Percentiles rank a stretch among this genome's conserved stretches.
Evolutionary conservation across 1,284 basidiomycete species (phyloP).

Genomic region (Ganoderma sinense): DNA sequence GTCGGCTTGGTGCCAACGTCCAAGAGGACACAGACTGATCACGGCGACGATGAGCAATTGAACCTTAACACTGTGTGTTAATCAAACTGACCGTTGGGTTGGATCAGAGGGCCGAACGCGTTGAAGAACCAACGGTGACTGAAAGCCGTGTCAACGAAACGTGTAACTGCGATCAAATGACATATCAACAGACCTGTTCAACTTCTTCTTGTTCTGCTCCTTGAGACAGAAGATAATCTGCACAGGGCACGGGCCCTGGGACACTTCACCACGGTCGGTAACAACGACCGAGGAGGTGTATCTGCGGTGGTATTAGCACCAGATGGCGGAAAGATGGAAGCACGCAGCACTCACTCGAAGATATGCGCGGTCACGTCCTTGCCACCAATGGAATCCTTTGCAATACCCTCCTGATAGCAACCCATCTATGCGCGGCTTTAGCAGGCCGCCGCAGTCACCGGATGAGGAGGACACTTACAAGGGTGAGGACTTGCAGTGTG

Average conservation of each 20-base stretch:
- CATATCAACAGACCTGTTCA: slow-evolving; percentile 56
- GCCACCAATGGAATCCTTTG: slow-evolving; percentile 91
- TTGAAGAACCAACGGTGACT: slow-evolving; percentile 98
- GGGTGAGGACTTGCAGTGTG: slow-evolving; percentile 82
- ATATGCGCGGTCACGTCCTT: slow-evolving; percentile 96
- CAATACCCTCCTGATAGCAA: slow-evolving; percentile 94
- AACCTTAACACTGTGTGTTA: background rate
- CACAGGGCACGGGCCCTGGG: slow-evolving; percentile 84
- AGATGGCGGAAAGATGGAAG: background rate
- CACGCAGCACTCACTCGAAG: slow-evolving; percentile 70
- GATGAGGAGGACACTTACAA: slow-evolving; percentile 51
- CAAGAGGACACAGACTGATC: slow-evolving; percentile 80
- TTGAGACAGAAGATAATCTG: slow-evolving; percentile 95
- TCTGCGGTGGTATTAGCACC: slow-evolving; percentile 44
- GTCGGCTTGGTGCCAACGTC: slow-evolving; percentile 96
- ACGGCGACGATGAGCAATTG: background rate
- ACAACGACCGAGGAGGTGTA: slow-evolving; percentile 85
- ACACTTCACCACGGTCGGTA: slow-evolving; percentile 86
- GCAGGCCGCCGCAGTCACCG: background rate
- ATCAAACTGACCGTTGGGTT: slow-evolving; percentile 70
- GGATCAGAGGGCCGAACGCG: slow-evolving; percentile 88
- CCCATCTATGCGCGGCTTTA: slow-evolving; percentile 74
- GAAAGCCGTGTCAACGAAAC: slow-evolving; percentile 6
- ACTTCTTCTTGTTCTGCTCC: slow-evolving; percentile 96
- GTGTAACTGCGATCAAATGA: background rate